Base-by-base conservation (phyloP, 75 land plant species). In the Selaginella moellendorffii region DNA sequence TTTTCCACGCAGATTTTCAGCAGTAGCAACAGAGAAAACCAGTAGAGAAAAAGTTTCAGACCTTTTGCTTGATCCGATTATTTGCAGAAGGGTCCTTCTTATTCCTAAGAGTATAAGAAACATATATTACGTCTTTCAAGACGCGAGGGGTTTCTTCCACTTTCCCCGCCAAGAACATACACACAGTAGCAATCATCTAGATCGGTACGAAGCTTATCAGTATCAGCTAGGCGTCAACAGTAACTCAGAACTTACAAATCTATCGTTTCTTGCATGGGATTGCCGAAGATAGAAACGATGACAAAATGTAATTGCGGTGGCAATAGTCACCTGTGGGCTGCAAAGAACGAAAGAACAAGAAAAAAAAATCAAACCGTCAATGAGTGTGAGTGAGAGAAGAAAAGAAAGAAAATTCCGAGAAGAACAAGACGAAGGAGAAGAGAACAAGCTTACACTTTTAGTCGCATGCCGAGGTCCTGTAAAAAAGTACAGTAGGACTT, bases 91-190 rank as follows among this genome's bases (percentile, higher is more conserved):
- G 65, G 31, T 76, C 74, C 26, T 76, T 70, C 65, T 66, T 76
- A 29, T 42, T 31, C 10, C 71, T 69, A 14, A 87, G 80, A 31
- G 82, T 82, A 80, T 80, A 87, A 28, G 97, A 81, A 24, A 82
- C 77, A 21, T 78, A 53, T 54, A 87, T 87, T 29, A 91, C 97
- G 76, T 87, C 83, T 56, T 79, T 83, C 36, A 91, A 69, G 21
- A 81, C 80, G 25, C 85, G 80, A 27, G 97, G 93, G 19, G 88
- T 91, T 61, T 87, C 93, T 68, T 91, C 97, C 19, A 88, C 97
- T 71, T 91, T 91, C 21, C 97, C 88, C 36, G 93, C 97, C 52
- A 91, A 72, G 65, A 91, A 91, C 93, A 91, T 88, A 65, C 93
- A 87, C 10, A 82, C 83, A 8, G 93, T 91, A 27, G 93, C 97